Evolutionary conservation across 2,329 filamentous ascomycete genomes (phyloP), one percentile per base, ranked within the genome.

Genomic region (Plectosphaerella cucumerina): DNA sequence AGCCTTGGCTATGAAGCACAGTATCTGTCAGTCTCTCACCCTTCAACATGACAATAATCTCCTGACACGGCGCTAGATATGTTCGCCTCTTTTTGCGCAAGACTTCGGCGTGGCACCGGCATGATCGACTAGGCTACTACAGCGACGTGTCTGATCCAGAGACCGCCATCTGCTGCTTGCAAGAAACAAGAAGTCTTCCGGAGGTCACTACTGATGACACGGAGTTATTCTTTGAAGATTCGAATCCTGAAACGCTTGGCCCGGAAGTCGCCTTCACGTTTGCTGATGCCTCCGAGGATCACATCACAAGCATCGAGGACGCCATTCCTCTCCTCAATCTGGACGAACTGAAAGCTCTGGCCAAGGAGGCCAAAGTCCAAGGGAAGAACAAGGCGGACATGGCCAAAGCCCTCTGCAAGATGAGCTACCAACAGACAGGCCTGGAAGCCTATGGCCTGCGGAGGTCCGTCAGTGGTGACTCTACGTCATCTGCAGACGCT

Each of bases 81-180:
- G 92, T 97, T 14, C 85, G 94, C 20, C 73, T 99, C 2, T 99
- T 99, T 63, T 75, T 99, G 3, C 85, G 94, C 44, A 99, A 99
- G 67, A 90, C 90, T 1, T 88, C 89, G 20, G 85, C 85, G 2
- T 99, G 94, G 94, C 91, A 97, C 72, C 85, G 94, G 10, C 80
- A 90, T 56, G 83, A 80, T 60, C 82, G 84, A 20, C 70, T 99
- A 22, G 83, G 84, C 2, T 97, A 97, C 61, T 82, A 93, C 61
- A 81, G 84, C 56, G 92, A 97, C 64, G 87, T 99, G 54, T 80
- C 85, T 43, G 82, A 97, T 64, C 74, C 92, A 37, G 74, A 84
- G 14, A 64, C 70, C 14, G 87, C 90, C 1, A 84, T 91, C 4
- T 66, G 72, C 12, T 77, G 75, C 44, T 72, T 97, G 5, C 88